A percentile compares a stretch with the other conserved stretches of the same genome.
Conservation (phyloP, 2,329 filamentous ascomycete species). For the Colletotrichum godetiae region DNA sequence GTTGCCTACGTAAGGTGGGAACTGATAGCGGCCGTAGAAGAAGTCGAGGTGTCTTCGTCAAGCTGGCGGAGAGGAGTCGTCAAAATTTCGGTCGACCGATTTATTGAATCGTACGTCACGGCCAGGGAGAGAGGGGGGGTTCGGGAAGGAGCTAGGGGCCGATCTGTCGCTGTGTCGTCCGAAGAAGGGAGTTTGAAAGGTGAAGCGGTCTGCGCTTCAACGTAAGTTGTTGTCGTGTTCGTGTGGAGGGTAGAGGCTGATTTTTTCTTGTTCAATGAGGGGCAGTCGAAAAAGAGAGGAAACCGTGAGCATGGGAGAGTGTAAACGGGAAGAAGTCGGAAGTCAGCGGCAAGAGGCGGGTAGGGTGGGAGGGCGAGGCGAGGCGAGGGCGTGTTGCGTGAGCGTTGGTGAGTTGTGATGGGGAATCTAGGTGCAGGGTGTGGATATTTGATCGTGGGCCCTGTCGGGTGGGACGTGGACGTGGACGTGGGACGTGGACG, state of each 20-base stretch:
- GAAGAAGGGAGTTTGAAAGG: slow-evolving; percentile 20
- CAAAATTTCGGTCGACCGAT: slow-evolving; percentile 1
- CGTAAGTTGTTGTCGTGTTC: not conserved
- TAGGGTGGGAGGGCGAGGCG: slow-evolving; percentile 8
- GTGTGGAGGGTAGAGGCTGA: not conserved
- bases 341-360: slow-evolving; percentile 14
- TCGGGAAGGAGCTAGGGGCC: slow-evolving; percentile 24
- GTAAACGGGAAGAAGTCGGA: slow-evolving; percentile 24
- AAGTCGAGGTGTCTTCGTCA: not conserved
- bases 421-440: slow-evolving; percentile 12
- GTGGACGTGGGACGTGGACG: slow-evolving; percentile 17
- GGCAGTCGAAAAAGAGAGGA: not conserved
- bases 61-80: not conserved
- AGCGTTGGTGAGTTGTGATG: slow-evolving; percentile 21
- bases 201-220: slow-evolving; percentile 23
- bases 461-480: slow-evolving; percentile 22
- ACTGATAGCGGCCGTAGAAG: not conserved
- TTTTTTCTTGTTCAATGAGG: not conserved
- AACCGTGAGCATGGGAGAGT: not conserved
- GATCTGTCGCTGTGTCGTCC: slow-evolving; percentile 24
- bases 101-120: slow-evolving; percentile 14
- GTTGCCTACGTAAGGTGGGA: not conserved
- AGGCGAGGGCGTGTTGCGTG: slow-evolving; percentile 20
- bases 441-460: slow-evolving; percentile 30
- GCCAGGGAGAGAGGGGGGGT: slow-evolving; percentile 17